A percentile compares a stretch with the other conserved stretches of the same genome.
Conservation (phyloP, 1,284 basidiomycete genomes). For the Microbotryomycetes sp. region DNA sequence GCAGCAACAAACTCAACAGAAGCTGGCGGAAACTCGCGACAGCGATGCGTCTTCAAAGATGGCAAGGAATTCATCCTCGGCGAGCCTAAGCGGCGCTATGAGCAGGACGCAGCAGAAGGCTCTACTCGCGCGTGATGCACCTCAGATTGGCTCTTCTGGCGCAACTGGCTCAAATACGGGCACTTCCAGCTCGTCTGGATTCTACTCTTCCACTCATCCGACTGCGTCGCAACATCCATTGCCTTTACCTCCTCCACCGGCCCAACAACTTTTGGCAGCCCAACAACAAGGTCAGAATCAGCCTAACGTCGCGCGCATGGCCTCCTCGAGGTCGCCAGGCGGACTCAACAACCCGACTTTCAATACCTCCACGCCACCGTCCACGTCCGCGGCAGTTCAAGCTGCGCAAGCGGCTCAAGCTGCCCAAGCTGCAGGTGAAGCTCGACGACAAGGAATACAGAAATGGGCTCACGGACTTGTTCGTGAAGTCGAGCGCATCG, state of each 20-base stretch:
- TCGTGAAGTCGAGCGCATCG: conserved; percentile 35
- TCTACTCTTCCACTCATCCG: not conserved
- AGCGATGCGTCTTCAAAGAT: not conserved
- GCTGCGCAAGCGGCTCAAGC: not conserved
- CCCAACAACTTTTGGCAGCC: not conserved
- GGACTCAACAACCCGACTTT: not conserved
- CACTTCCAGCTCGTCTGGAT: not conserved
- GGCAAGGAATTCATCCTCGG: conserved; percentile 9
- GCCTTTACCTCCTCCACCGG: not conserved
- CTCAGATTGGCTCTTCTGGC: not conserved
- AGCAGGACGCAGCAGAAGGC: conserved; percentile 31
- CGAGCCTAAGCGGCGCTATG: conserved; percentile 14
- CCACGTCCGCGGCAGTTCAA: conserved; percentile 1
- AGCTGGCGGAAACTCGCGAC: not conserved
- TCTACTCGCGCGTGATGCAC: conserved; percentile 28
- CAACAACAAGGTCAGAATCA: not conserved
- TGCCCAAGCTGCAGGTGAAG: not conserved
- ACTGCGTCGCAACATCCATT: conserved; percentile 1
- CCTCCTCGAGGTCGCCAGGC: not conserved
- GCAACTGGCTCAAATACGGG: not conserved
- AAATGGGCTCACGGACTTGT: conserved; percentile 32
- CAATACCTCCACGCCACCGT: not conserved
- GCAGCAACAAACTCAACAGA: not conserved
- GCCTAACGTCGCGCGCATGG: not conserved
- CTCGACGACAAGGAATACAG: conserved; percentile 22